Conservation (phyloP, 2,329 filamentous ascomycete genomes). For the Tolypocladium album region DNA sequence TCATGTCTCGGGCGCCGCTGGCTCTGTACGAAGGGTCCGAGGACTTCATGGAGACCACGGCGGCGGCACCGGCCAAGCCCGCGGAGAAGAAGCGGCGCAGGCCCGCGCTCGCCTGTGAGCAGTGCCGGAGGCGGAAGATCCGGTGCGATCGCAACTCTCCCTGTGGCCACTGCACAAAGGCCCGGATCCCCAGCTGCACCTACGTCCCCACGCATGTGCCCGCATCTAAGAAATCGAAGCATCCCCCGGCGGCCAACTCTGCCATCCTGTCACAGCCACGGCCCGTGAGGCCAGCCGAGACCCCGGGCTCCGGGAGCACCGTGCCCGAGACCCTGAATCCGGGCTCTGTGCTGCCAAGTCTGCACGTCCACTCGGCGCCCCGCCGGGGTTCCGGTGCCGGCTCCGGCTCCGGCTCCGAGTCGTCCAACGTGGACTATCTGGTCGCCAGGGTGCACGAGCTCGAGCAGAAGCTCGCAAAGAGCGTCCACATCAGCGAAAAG, state of each 20-base stretch:
- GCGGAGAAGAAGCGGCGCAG: conserved; percentile 26
- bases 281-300: not conserved
- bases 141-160: conserved; percentile 48
- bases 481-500: conserved; percentile 11
- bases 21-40: not conserved
- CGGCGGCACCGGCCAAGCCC: not conserved
- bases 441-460: conserved; percentile 29
- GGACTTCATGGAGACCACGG: not conserved
- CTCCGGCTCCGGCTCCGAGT: conserved; percentile 12
- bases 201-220: conserved; percentile 31
- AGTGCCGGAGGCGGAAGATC: conserved; percentile 51
- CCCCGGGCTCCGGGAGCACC: not conserved
- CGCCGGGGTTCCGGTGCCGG: not conserved
- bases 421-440: conserved; percentile 20
- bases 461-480: conserved; percentile 28
- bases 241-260: not conserved
- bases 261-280: not conserved
- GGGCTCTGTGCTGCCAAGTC: not conserved
- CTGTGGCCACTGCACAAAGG: conserved; percentile 48
- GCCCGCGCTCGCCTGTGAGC: conserved; percentile 38
- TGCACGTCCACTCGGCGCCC: not conserved
- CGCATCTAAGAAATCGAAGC: conserved; percentile 9
- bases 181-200: conserved; percentile 41
- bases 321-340: not conserved
- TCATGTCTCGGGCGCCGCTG: not conserved